Base-by-base conservation (phyloP, 805 yeast genomes). In the Candida pseudoglaebosa region DNA sequence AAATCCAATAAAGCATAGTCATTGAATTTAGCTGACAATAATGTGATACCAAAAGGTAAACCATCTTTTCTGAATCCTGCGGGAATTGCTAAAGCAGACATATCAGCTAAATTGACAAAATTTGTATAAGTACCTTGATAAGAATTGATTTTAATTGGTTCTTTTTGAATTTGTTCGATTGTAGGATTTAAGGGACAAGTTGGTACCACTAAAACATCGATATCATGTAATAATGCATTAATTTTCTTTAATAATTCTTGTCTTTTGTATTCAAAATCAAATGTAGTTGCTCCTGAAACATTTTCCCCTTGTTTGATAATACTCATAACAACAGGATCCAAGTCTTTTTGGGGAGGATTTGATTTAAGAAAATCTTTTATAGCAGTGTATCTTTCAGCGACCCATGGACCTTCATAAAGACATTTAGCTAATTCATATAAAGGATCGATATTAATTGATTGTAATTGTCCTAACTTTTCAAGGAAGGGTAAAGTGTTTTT, bases 331-430 rank as follows among this genome's bases (percentile, higher is more conserved):
- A 88, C 85, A 36, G 96, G 95, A 59, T 91, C 96, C 50, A 91
- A 67, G 35, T 83, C 73, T 24, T 74, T 71, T 31, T 59, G 69
- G 22, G 93, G 87, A 14, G 93, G 89, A 53, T 80, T 74, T 5
- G 84, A 70, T 20, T 77, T 77, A 41, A 86, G 71, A 49, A 84
- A 84, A 30, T 83, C 86, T 49, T 78, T 75, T 26, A 80, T 77
- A 18, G 96, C 96, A 45, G 87, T 80, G 65, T 80, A 89, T 50
- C 99, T 77, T 67, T 91, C 99, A 17, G 95, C 87, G 8, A 91
- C 98, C 99, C 99, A 91, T n/a, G 98, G 85, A 42, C 99, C 99
- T 56, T 91, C 97, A 58, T 91, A 91, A 26, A 91, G 72, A 55
- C 93, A 85, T 50, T 78, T 78, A 13, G 98, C 99, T 41, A 91